Base-by-base conservation (phyloP, 2,329 filamentous ascomycete species). In the Diaporthe caulivora region DNA sequence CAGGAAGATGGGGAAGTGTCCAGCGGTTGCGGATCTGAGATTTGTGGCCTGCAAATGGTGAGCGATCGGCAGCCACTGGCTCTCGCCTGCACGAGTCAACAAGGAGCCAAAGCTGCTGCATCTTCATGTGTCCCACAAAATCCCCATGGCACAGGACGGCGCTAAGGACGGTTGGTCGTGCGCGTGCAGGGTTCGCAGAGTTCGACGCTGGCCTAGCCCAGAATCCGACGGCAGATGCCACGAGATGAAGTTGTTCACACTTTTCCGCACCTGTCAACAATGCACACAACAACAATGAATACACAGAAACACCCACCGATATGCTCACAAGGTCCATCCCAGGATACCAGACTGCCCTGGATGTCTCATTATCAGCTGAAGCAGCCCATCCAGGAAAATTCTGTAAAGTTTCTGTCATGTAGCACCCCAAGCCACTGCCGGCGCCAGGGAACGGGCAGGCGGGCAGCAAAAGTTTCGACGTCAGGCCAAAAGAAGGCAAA, bases 131-230 rank as follows among this genome's bases (percentile, higher is more conserved):
- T 67, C 17, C 69, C 69, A 71, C 69, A 71, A 21, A 62, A 53
- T 62, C 69, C 69, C 69, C 69, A 71, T 71, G 69, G 69, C 68
- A 71, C 68, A 49, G 68, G 42, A 62, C 26, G 44, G 55, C 68
- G 54, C 68, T 70, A 70, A 68, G 47, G 21, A 17, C 21, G 18
- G 13, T 34, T 34, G 29, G 60, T 65, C 42, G 42, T 65, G 42
- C 44, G 60, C 26, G 62, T 51, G 44, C 29, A 65, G 62, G 31
- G 44, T 24, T 37, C 44, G 21, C 62, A 26, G 26, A 15, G 42
- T 51, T 51, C 44, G 62, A 51, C 8, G 44, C 24, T 65, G 62
- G 60, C 29, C 62, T 65, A 44, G 62, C 51, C 62, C 21, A 51
- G 6, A 13, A 18, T 21, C 62, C 62, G 47, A 67, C 44, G 44